Evolutionary conservation across 208 protist genomes (phyloP), one percentile per base, ranked within the genome.

Genomic region (Trypanosoma rangeli): DNA sequence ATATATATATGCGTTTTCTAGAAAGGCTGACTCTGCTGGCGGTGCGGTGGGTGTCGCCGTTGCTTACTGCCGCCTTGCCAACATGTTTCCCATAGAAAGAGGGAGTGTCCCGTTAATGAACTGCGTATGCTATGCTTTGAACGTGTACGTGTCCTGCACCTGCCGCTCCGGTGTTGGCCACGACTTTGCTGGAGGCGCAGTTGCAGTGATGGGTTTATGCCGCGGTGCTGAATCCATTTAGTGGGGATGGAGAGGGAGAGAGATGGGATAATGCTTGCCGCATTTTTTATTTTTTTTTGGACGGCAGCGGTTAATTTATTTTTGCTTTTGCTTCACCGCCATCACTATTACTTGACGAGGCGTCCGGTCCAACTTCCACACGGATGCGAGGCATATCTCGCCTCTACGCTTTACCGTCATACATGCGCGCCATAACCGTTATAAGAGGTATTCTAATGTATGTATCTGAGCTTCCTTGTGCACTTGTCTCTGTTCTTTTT

Each of bases 301-400:
- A 86, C 54, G 84, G 76, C 28, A 71, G 73, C 10, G n/a, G n/a
- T n/a, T 49, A 84, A n/a, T 49, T 83, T 39, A 76, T 86, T 15
- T 89, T 88, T 68, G 84, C 89, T 66, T 86, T 74, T 62, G n/a
- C n/a, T n/a, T n/a, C n/a, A n/a, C n/a, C n/a, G n/a, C n/a, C n/a
- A n/a, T n/a, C n/a, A n/a, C n/a, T n/a, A n/a, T n/a, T n/a, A n/a
- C n/a, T 52, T 69, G 4, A 49, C 78, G 26, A 82, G 86, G 57
- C 50, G 73, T 18, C 74, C 76, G 60, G 56, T 93, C 20, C 73
- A 84, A 60, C 39, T 88, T 65, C 84, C 87, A 12, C 66, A 76
- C 26, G 82, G 78, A 49, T 78, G 72, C 26, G 82, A 89, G 54
- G 76, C 74, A 16, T 90, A 90, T 70, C 77, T 84, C 75, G 78